These are phyloP conservation scores for Recurvomyces mirabilis DNA, from an alignment of 495 filamentous ascomycete species.

Conservation along the genomic window DNA sequence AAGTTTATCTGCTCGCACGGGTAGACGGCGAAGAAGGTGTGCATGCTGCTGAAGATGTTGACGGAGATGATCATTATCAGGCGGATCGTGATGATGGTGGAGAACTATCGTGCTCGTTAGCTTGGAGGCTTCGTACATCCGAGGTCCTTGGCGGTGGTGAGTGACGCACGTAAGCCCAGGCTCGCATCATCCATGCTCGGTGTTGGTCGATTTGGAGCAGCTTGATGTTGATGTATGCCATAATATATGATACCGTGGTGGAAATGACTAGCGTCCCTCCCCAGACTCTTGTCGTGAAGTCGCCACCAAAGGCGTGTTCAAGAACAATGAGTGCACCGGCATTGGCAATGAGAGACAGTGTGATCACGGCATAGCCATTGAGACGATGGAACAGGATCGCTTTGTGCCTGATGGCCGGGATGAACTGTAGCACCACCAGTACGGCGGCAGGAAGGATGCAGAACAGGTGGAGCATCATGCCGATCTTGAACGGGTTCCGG, in stretches of 20 bases:
- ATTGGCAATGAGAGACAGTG: conserved; percentile 32
- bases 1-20: conserved; percentile 36
- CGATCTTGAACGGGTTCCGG: conserved; percentile 27
- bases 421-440: conserved; percentile 40
- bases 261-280: conserved; percentile 30
- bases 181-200: conserved; percentile 44
- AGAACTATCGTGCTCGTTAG: not conserved
- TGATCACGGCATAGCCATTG: conserved; percentile 38
- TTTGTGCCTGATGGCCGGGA: conserved; percentile 39
- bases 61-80: conserved; percentile 35
- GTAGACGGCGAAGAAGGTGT: conserved; percentile 25
- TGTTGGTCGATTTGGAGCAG: conserved; percentile 45
- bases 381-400: conserved; percentile 39
- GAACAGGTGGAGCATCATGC: conserved; percentile 39
- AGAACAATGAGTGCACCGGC: conserved; percentile 36
- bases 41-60: conserved; percentile 27
- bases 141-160: not conserved
- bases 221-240: conserved; percentile 42
- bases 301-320: conserved; percentile 37
- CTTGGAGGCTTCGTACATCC: not conserved
- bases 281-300: conserved; percentile 30
- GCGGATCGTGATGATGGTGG: conserved; percentile 2
- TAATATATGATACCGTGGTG: conserved; percentile 25
- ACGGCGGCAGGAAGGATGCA: conserved; percentile 36
- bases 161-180: conserved; percentile 32